Evolutionary conservation across 2,329 filamentous ascomycete genomes (phyloP), one percentile per base, ranked within the genome.

Genomic region (Botrytis pseudocinerea): DNA sequence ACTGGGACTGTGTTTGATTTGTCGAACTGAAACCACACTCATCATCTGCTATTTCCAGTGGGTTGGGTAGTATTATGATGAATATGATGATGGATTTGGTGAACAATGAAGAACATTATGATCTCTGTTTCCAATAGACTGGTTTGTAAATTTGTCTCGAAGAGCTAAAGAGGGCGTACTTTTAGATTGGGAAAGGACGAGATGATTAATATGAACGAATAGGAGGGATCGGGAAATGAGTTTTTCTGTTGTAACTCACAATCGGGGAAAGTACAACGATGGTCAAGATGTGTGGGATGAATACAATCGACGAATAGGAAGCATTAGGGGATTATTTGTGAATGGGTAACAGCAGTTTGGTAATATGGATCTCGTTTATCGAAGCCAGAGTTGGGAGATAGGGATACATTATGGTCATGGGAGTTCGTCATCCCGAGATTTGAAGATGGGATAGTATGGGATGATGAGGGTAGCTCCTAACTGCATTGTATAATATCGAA

Each of bases 331-430:
- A 18, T 18, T 28, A 28, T 28, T 28, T 57, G 51, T 57, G 51
- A 28, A 57, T 57, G n/a, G 42, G 42, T 48, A 46, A 35, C 28
- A 22, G n/a, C n/a, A 57, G 51, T 32, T 20, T 57, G 12, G 48
- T 25, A 20, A 18, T 1, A 14, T 8, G 42, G 10, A 42, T 25
- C 16, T 25, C 48, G 64, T 57, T 35, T 54, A 51, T 40, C 32
- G 25, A 14, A n/a, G 46, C 35, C 46, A 42, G n/a, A 40, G 20
- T 20, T 54, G 46, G 25, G 2, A 38, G n/a, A n/a, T n/a, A 12
- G 65, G 65, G 20, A 59, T 69, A 42, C 46, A 57, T 68, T 68
- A 57, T 69, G 65, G 54, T 68, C 65, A 68, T 69, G 48, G 65
- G 48, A 68, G 65, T 28, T 42, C n/a, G 65, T 68, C n/a, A 57